Evolutionary conservation across 1,139 yeast species (phyloP), one percentile per base, ranked within the genome.

Genomic region (Geotrichum citri-aurantii): DNA sequence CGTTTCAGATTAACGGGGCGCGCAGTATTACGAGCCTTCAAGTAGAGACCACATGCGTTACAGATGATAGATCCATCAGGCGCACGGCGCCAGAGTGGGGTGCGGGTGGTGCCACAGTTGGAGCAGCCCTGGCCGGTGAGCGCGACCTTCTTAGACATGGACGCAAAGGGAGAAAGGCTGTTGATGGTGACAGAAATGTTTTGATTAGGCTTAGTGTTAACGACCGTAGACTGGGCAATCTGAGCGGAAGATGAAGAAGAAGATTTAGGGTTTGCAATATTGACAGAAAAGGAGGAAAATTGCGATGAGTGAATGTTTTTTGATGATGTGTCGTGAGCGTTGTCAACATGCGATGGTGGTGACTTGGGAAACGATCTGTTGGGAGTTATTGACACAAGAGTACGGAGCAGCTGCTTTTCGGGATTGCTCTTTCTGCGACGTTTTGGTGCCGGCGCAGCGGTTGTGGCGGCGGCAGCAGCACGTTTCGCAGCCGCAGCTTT

Each of bases 1-100:
- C 87, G 76, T 65, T 86, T 86, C 67, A 88, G 73, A 66, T 83
- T 84, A 42, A 83, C 87, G 0, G 80, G 80, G n/a, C 80, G 70
- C 48, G 75, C 65, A 17, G 75, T 67, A 58, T 75, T 71, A 26
- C 79, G 66, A 23, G 79, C 79, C 62, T 75, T 75, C 52, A 75
- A 67, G 60, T 77, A 61, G 52, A 84, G 77, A 0, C 89, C 89
- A 68, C 89, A 84, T n/a, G 89, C 89, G 68, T 84, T 84, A 71
- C 89, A 84, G 49, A 84, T 82, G 51, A 81, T 77, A 19, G 85
- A 81, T 1, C 87, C 87, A 61, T 80, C 82, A 0, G 87, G 86
- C 3, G 88, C 85, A 53, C 89, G 71, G 55, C 89, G 75, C 89
- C 89, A 84, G 11, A 84, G 74, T 2, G 89, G 89, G 0, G 89